A percentile compares a stretch with the other conserved stretches of the same genome.
These are phyloP conservation scores for Neurospora sp. DNA, from an alignment of 495 filamentous ascomycete genomes.

Conservation along the genomic window DNA sequence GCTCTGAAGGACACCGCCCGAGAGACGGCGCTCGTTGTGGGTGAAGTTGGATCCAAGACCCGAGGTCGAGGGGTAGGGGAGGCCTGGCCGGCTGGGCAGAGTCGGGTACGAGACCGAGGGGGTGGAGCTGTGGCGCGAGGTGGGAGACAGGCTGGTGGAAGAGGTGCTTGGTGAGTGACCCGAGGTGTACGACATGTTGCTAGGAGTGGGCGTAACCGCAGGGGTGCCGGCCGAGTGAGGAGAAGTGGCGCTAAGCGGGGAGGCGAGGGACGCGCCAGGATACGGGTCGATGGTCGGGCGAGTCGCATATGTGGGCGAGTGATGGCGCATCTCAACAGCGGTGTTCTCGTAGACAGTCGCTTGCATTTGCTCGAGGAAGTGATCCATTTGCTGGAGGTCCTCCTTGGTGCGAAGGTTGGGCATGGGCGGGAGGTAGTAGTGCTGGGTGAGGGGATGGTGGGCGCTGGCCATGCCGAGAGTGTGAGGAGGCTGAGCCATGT, in stretches of 20 bases:
- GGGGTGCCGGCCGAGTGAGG: slow-evolving; percentile 56
- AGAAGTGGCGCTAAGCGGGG: slow-evolving; percentile 49
- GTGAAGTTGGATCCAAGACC: slow-evolving; percentile 78
- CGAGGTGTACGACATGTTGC: slow-evolving; percentile 72
- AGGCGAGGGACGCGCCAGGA: slow-evolving; percentile 50
- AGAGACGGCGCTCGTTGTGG: slow-evolving; percentile 69
- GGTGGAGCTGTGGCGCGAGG: slow-evolving; percentile 49
- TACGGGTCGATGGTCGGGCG: slow-evolving; percentile 31
- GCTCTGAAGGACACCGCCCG: slow-evolving; percentile 77
- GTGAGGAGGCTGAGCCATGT: slow-evolving; percentile 48
- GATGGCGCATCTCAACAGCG: slow-evolving; percentile 51
- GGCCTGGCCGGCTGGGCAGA: slow-evolving; percentile 44
- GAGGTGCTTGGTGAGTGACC: slow-evolving; percentile 72
- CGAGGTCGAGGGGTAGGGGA: slow-evolving; percentile 59
- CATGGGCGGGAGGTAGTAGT: slow-evolving; percentile 74
- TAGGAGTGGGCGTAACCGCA: slow-evolving; percentile 84
- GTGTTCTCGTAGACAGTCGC: slow-evolving; percentile 87
- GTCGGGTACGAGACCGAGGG: slow-evolving; percentile 65
- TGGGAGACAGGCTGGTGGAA: slow-evolving; percentile 52
- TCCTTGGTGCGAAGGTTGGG: slow-evolving; percentile 84
- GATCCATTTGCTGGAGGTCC: slow-evolving; percentile 83
- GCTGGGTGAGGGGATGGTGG: slow-evolving; percentile 49
- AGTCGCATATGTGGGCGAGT: slow-evolving; percentile 57
- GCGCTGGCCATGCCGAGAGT: slow-evolving; percentile 33
- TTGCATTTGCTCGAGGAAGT: slow-evolving; percentile 90